Evolutionary conservation across 2,329 filamentous ascomycete genomes (phyloP), one percentile per base, ranked within the genome.

Genomic region (Calonectria fujianensis): DNA sequence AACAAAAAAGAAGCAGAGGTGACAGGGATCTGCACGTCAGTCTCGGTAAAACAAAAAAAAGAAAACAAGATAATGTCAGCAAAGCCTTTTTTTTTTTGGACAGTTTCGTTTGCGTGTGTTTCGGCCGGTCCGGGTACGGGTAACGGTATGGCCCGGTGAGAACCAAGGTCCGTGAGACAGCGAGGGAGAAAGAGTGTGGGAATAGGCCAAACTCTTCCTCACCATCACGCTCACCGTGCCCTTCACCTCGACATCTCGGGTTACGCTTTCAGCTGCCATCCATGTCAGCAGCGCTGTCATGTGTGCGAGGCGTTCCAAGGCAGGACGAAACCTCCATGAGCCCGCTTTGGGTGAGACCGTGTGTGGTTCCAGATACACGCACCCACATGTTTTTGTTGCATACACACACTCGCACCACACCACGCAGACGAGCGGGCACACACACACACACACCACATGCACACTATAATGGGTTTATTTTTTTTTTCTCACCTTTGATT

Each of bases 261-360:
- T 50, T 54, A 32, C 18, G n/a, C 45, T 14, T 35, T 29, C 52
- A 51, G 59, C 72, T 37, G 24, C 35, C 72, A 74, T 64, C 69
- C 72, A 74, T 74, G 72, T 74, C 69, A 72, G 72, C 69, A 67
- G 59, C 59, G 31, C 48, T 50, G 37, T 74, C 72, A 74, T 72
- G 69, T 72, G 72, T 45, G 37, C 24, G 27, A 45, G 41, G 64
- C 41, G 61, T 70, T 64, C 54, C 41, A 52, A 27, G 51, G 51
- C 61, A 48, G 65, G 37, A 45, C 39, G 66, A 54, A 57, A 71
- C 68, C 45, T 67, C 41, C 67, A 68, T 54, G 52, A 66, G 71
- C 32, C 41, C 51, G 61, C 64, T 39, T 39, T 39, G 52, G 57
- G 39, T 65, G 35, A 18, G 61, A 18, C 20, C 27, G 51, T 50